phyloP scores from a whole-genome alignment of 2,329 filamentous ascomycete species.

The Aspergillus caelatus region DNA sequence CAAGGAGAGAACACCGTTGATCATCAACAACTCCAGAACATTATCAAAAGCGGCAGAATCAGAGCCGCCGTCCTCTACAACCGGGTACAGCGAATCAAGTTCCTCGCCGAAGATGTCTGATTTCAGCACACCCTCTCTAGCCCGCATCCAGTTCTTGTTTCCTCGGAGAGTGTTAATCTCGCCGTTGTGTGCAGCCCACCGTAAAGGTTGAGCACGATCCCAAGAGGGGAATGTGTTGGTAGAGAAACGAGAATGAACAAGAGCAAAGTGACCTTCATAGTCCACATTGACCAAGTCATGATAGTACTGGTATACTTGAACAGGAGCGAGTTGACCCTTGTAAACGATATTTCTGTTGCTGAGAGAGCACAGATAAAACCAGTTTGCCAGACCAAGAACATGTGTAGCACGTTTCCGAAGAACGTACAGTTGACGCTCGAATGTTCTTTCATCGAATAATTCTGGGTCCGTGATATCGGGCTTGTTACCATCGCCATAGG shows the following conservation, averaged over 20 bases:
- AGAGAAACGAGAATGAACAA: slow-evolving; percentile 96
- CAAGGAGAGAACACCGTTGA: slow-evolving; percentile 92
- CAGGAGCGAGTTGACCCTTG: slow-evolving; percentile 92
- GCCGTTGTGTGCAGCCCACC: slow-evolving; percentile 98
- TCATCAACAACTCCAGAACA: slow-evolving; percentile 87
- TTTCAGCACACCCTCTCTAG: slow-evolving; percentile 90
- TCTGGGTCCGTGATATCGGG: slow-evolving; percentile 78
- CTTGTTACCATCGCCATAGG: slow-evolving; percentile 79
- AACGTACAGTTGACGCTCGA: slow-evolving; percentile 91
- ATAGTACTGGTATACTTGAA: slow-evolving; percentile 98
- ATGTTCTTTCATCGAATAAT: slow-evolving; percentile 79
- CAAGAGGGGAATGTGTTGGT: slow-evolving; percentile 98
- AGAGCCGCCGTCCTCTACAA: slow-evolving; percentile 94
- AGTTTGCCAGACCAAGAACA: slow-evolving; percentile 92
- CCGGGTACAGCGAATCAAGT: slow-evolving; percentile 85
- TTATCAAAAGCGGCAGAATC: slow-evolving; percentile 98
- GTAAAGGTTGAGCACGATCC: slow-evolving; percentile 93
- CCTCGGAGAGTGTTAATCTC: slow-evolving; percentile 97
- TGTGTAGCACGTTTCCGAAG: slow-evolving; percentile 94
- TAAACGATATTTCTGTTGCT: slow-evolving; percentile 99
- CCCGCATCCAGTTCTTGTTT: slow-evolving; percentile 99
- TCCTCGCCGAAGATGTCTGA: slow-evolving; percentile 92
- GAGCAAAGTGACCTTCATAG: slow-evolving; percentile 94
- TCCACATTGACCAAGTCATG: slow-evolving; percentile 96
- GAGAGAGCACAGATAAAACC: slow-evolving; percentile 97